These are phyloP conservation scores for Waltiozyma sp. DNA, from an alignment of 1,139 yeast genomes.

Conservation along the genomic window DNA sequence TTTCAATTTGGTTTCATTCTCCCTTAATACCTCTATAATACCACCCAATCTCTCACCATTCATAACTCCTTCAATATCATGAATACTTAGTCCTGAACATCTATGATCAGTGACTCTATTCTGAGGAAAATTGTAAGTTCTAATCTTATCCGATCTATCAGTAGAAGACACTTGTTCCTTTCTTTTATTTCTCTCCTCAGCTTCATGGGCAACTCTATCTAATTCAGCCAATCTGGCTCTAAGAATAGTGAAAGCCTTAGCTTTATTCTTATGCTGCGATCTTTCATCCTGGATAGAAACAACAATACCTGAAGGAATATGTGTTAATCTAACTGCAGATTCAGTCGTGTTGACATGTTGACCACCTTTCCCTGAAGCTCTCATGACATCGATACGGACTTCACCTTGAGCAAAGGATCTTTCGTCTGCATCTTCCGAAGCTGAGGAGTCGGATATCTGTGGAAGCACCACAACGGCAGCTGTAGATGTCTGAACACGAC, in stretches of 20 bases:
- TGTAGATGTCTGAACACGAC: slow-evolving; percentile 91
- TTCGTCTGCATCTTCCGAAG: slow-evolving; percentile 49
- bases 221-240: slow-evolving; percentile 76
- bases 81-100: slow-evolving; percentile 57
- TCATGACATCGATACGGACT: slow-evolving; percentile 85
- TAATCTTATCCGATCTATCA: slow-evolving; percentile 83
- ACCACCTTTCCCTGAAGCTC: slow-evolving; percentile 97
- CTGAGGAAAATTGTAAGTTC: slow-evolving; percentile 90
- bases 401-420: slow-evolving; percentile 78
- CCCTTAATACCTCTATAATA: slow-evolving; percentile 42
- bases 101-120: slow-evolving; percentile 91
- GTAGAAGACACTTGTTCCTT: slow-evolving; percentile 81
- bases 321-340: slow-evolving; percentile 90
- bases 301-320: slow-evolving; percentile 81
- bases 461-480: slow-evolving; percentile 94
- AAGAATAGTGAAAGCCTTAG: slow-evolving; percentile 80
- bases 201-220: slow-evolving; percentile 57
- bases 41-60: slow-evolving; percentile 60
- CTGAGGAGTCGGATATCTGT: slow-evolving; percentile 50
- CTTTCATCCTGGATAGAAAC: slow-evolving; percentile 92
- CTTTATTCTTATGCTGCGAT: slow-evolving; percentile 90
- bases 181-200: slow-evolving; percentile 55
- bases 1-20: slow-evolving; percentile 34
- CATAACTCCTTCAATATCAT: slow-evolving; percentile 76
- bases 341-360: slow-evolving; percentile 98